Conservation (phyloP, 2,329 filamentous ascomycete genomes). For the Phialemoniopsis sp. region DNA sequence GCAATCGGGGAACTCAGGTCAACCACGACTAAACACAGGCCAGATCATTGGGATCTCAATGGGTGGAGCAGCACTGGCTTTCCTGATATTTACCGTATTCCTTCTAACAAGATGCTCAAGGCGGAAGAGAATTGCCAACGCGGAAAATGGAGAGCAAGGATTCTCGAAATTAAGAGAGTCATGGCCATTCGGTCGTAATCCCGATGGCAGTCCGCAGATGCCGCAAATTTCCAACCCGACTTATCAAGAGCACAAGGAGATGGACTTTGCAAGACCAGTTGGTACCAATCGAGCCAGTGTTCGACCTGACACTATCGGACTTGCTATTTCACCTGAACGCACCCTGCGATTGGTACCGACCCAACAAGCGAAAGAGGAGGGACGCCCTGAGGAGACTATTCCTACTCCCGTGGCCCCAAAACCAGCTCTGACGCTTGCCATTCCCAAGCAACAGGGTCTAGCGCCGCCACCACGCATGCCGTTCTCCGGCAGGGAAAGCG, state of each 20-base stretch:
- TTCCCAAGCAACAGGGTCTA: conserved; percentile 16
- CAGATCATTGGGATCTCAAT: conserved; percentile 57
- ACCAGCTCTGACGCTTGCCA: conserved; percentile 36
- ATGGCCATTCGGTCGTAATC: conserved; percentile 20
- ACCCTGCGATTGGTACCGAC: too few species aligned
- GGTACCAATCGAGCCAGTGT: conserved; percentile 19
- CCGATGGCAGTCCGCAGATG: conserved; percentile 14
- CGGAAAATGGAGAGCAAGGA: conserved; percentile 25
- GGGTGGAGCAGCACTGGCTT: conserved; percentile 44
- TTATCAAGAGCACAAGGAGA: conserved; percentile 17
- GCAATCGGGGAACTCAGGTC: not conserved
- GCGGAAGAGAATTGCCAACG: conserved; percentile 27
- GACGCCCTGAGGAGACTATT: conserved; percentile 8
- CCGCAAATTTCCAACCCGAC: conserved; percentile 38
- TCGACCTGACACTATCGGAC: conserved; percentile 34
- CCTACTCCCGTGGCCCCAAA: conserved; percentile 20
- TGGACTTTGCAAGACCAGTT: conserved; percentile 12
- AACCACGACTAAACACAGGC: conserved; percentile 22
- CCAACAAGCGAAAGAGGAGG: too few species aligned
- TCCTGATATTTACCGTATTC: conserved; percentile 43
- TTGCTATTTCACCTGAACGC: conserved; percentile 35
- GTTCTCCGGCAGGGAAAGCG: conserved; percentile 28
- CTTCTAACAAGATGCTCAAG: conserved; percentile 37
- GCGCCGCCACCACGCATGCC: conserved; percentile 4
- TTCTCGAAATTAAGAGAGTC: conserved; percentile 32